Conservation (phyloP, 805 yeast genomes). For the Tetrapisispora taiwanensis region DNA sequence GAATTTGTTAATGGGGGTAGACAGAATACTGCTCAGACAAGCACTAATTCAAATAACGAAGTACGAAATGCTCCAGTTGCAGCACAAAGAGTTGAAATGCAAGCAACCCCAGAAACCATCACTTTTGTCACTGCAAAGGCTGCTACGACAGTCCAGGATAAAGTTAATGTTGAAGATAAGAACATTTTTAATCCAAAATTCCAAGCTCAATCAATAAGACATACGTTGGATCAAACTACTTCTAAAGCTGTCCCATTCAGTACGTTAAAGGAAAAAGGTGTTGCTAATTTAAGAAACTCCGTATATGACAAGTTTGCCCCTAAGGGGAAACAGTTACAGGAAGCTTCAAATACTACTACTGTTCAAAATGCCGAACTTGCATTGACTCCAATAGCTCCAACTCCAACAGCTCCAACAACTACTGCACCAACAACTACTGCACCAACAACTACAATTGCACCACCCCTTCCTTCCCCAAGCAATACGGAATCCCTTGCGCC, state of each 20-base stretch:
- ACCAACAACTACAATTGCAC: too few relatives aligned
- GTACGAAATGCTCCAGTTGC: neutral
- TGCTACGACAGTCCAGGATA: conserved; percentile 46
- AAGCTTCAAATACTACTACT: neutral
- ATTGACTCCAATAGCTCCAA: neutral
- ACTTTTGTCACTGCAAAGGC: conserved; percentile 56
- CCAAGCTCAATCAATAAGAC: conserved; percentile 45
- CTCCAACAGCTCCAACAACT: too few relatives aligned
- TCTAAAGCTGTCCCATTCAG: conserved; percentile 46
- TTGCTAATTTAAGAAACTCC: conserved; percentile 13
- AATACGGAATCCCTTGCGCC: too few relatives aligned
- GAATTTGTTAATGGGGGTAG: conserved; percentile 30
- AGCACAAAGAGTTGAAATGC: neutral
- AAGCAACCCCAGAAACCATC: conserved; percentile 1
- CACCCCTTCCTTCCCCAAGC: too few relatives aligned
- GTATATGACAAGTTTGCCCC: conserved; percentile 26
- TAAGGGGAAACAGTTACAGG: conserved; percentile 20
- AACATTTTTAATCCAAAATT: conserved; percentile 46
- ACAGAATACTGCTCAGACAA: neutral
- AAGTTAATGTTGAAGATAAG: conserved; percentile 31
- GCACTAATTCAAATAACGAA: neutral
- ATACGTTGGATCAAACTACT: conserved; percentile 56
- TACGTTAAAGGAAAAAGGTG: conserved; percentile 18
- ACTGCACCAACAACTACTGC: too few relatives aligned
- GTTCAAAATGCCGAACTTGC: neutral